Conservation (phyloP, 495 filamentous ascomycete genomes). For the Penicillium flavigenum region DNA sequence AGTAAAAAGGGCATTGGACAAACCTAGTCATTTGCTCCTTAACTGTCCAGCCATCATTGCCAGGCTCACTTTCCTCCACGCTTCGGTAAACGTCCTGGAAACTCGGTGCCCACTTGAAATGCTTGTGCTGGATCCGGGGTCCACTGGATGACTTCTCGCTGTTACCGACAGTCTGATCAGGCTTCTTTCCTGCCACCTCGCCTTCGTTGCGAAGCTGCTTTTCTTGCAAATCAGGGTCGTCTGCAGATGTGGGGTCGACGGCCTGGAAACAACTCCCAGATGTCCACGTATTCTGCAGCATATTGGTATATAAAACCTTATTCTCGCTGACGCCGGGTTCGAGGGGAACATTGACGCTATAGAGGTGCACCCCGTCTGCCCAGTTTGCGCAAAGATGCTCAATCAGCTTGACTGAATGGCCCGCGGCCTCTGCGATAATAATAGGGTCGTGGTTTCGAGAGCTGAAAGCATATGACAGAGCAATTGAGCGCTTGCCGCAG, state of each 20-base stretch:
- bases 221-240: constrained; percentile 54
- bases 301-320: constrained; percentile 73
- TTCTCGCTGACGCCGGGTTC: constrained; percentile 62
- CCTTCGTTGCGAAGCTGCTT: constrained; percentile 59
- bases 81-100: constrained; percentile 83
- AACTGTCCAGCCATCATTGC: constrained; percentile 94
- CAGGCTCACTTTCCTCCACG: constrained; percentile 74
- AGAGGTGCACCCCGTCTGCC: constrained; percentile 74
- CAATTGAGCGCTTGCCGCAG: constrained; percentile 73
- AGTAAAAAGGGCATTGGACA: constrained; percentile 24
- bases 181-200: constrained; percentile 46
- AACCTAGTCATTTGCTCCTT: constrained; percentile 87
- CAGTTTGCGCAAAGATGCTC: constrained; percentile 76
- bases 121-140: constrained; percentile 64
- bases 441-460: constrained; percentile 72
- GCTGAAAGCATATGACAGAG: constrained; percentile 85
- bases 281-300: constrained; percentile 87
- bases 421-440: constrained; percentile 71
- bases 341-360: constrained; percentile 84
- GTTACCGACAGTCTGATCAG: constrained; percentile 6
- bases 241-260: constrained; percentile 43
- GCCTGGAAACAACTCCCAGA: constrained; percentile 82
- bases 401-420: constrained; percentile 68
- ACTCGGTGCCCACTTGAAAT: constrained; percentile 91
- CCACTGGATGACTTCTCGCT: constrained; percentile 17